Evolutionary conservation across 257 asterid species (phyloP).

Genomic region (Salvia hispanica): DNA sequence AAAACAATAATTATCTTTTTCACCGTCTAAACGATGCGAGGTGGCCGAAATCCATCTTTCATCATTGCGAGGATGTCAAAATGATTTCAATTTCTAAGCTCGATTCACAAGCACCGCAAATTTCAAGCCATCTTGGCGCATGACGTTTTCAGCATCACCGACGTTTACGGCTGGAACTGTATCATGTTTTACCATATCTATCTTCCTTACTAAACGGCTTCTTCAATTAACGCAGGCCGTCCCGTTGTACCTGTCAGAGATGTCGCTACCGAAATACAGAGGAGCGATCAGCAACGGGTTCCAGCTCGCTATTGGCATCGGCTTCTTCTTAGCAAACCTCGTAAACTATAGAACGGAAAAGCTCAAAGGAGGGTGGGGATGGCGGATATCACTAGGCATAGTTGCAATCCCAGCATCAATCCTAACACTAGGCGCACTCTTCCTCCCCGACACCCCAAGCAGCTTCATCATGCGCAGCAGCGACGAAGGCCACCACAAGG

Average conservation of each 20-base stretch:
- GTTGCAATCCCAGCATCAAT: conserved; percentile 29
- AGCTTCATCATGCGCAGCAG: conserved; percentile 43
- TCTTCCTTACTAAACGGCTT: no score
- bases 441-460: conserved; percentile 67
- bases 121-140: no score
- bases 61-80: no score
- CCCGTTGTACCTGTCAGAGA: conserved; percentile 68
- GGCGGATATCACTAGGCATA: conserved; percentile 52
- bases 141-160: no score
- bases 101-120: no score
- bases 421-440: conserved; percentile 28
- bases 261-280: conserved; percentile 55
- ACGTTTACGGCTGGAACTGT: no score
- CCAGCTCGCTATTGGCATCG: conserved; percentile 46
- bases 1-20: no score
- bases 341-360: conserved; percentile 48
- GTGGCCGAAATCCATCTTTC: no score
- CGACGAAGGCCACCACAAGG: conserved; percentile 34
- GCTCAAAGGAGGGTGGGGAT: conserved; percentile 66
- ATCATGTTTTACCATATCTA: no score
- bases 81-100: no score
- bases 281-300: conserved; percentile 62
- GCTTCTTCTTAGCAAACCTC: conserved; percentile 48
- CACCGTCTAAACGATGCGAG: no score
- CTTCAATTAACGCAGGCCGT: conserved; percentile 31